Evolutionary conservation across 257 asterid genomes (phyloP).

Genomic region (Anisodus tanguticus): DNA sequence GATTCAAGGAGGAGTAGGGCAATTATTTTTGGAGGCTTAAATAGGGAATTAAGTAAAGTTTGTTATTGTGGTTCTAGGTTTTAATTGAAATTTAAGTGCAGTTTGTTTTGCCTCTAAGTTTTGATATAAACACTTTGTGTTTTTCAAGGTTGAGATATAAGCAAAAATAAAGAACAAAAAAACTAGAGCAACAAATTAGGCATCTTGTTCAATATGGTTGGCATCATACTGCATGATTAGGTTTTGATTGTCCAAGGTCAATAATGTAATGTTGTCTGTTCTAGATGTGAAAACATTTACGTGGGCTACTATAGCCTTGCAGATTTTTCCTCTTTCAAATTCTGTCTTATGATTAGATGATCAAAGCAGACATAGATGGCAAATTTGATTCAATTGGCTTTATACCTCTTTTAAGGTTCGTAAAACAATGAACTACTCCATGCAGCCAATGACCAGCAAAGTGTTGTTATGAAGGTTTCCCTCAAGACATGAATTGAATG

Average conservation of each 20-base stretch:
- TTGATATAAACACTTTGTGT: background rate
- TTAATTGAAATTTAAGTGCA: too few relatives aligned
- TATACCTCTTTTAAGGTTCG: background rate
- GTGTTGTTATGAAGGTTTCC: background rate
- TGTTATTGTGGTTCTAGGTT: too few relatives aligned
- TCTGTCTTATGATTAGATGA: background rate
- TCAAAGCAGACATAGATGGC: background rate
- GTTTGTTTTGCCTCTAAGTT: background rate
- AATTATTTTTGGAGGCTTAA: background rate
- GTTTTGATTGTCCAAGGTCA: background rate
- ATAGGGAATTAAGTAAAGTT: too few relatives aligned
- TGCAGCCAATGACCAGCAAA: conserved; percentile 4
- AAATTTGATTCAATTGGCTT: background rate
- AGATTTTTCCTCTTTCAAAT: background rate
- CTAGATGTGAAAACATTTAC: background rate
- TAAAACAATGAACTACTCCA: background rate
- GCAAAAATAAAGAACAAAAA: background rate
- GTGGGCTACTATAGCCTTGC: conserved; percentile 3
- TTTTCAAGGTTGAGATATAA: background rate
- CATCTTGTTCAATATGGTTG: background rate
- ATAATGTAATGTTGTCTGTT: background rate
- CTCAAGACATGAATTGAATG: background rate
- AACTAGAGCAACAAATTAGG: background rate
- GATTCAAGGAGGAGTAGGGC: background rate
- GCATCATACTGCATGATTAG: background rate